Evolutionary conservation across 2,329 filamentous ascomycete genomes (phyloP).

Genomic region (Ophiobolus disseminans): DNA sequence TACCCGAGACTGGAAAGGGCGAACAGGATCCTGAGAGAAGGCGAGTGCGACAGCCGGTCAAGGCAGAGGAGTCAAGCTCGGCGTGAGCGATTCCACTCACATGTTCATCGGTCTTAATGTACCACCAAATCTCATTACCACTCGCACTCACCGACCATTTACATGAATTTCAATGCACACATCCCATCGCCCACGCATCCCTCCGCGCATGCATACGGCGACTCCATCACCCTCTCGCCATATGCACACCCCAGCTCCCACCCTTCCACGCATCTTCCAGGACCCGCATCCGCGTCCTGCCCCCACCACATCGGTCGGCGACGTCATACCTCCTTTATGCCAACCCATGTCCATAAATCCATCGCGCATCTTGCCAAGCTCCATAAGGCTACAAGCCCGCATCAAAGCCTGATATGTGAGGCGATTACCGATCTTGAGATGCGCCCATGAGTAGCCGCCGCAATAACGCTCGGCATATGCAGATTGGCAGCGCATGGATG

Average conservation of each 20-base stretch:
- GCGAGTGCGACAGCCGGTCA: not conserved
- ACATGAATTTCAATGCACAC: constrained; percentile 1
- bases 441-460: too few relatives aligned
- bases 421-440: not conserved
- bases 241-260: not conserved
- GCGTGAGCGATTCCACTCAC: not conserved
- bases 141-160: too few relatives aligned
- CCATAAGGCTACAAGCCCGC: not conserved
- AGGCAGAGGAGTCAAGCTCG: not conserved
- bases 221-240: not conserved
- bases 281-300: not conserved
- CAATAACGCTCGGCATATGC: not conserved
- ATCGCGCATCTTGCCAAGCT: not conserved
- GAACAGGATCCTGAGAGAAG: constrained; percentile 21
- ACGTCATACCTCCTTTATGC: constrained; percentile 4
- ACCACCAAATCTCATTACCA: too few relatives aligned
- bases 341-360: not conserved
- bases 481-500: not conserved
- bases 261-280: not conserved
- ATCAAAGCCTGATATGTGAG: not conserved
- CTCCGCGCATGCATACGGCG: not conserved
- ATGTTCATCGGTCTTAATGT: too few relatives aligned
- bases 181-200: not conserved
- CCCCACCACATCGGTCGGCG: not conserved
- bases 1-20: constrained; percentile 6